Percentiles rank a stretch among this genome's conserved stretches.
Evolutionary conservation across 208 protist genomes (phyloP).

Genomic region (Dictyostelium gargantuum): DNA sequence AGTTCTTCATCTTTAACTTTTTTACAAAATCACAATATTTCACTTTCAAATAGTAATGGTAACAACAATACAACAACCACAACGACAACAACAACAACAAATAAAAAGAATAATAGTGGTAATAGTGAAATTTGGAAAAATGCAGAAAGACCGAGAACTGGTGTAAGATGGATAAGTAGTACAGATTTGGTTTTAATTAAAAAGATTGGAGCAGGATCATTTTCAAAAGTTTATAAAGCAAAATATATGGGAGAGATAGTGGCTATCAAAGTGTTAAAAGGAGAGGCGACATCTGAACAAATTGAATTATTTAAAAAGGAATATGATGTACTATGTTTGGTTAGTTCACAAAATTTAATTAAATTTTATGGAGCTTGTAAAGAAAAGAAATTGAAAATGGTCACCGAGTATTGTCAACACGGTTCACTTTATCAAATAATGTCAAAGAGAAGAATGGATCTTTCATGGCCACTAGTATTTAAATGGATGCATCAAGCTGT

Average conservation of each 20-base stretch:
- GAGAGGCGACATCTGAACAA: constrained; percentile 18
- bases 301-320: constrained; percentile 52
- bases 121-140: constrained; percentile 1
- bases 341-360: neutral
- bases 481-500: constrained; percentile 40
- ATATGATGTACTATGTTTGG: constrained; percentile 4
- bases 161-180: constrained; percentile 21
- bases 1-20: neutral
- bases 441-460: neutral
- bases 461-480: constrained; percentile 27
- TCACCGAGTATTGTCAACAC: constrained; percentile 53
- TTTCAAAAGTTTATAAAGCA: constrained; percentile 48
- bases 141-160: constrained; percentile 15
- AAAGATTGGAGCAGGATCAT: constrained; percentile 55
- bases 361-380: constrained; percentile 53
- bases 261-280: constrained; percentile 33
- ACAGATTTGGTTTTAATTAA: neutral
- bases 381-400: constrained; percentile 49
- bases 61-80: neutral
- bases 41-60: neutral
- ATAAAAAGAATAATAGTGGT: neutral
- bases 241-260: constrained; percentile 41
- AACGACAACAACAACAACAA: neutral
- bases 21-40: too few species aligned
- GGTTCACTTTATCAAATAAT: constrained; percentile 51